Evolutionary conservation across 306 rosid genomes (phyloP).

Genomic region (Purshia tridentata): DNA sequence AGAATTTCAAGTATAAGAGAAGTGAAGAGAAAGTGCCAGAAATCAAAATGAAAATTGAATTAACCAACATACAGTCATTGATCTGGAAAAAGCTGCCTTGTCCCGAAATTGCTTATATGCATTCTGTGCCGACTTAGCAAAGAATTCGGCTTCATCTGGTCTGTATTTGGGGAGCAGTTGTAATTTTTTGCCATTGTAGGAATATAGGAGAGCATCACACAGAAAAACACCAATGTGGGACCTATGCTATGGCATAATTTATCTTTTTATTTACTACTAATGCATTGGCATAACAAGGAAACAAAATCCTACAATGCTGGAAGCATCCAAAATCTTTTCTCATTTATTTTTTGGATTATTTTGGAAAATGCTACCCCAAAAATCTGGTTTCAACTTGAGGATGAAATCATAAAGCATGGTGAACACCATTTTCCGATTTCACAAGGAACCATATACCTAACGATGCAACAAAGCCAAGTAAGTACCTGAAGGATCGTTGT

Average conservation of each 20-base stretch:
- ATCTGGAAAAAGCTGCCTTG: conserved; percentile 86
- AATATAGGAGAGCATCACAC: neutral
- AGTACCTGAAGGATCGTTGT: conserved; percentile 82
- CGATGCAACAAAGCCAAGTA: neutral
- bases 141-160: conserved; percentile 88
- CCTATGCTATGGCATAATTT: too few relatives aligned
- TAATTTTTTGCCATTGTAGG: neutral
- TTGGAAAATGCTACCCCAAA: too few relatives aligned
- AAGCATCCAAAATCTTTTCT: too few relatives aligned
- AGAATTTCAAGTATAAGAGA: neutral
- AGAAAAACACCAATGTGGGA: too few relatives aligned
- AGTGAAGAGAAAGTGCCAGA: conserved; percentile 5
- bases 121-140: conserved; percentile 71
- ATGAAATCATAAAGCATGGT: too few relatives aligned
- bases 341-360: too few relatives aligned
- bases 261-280: too few relatives aligned
- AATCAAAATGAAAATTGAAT: conserved; percentile 6
- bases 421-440: too few relatives aligned
- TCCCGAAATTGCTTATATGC: conserved; percentile 82
- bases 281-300: too few relatives aligned
- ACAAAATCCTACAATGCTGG: too few relatives aligned
- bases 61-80: conserved; percentile 63
- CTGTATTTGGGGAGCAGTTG: conserved; percentile 32
- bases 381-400: too few relatives aligned
- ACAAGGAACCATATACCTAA: neutral